Evolutionary conservation across 192 early-diverging fungal genomes (phyloP).

Genomic region (Podila verticillata): DNA sequence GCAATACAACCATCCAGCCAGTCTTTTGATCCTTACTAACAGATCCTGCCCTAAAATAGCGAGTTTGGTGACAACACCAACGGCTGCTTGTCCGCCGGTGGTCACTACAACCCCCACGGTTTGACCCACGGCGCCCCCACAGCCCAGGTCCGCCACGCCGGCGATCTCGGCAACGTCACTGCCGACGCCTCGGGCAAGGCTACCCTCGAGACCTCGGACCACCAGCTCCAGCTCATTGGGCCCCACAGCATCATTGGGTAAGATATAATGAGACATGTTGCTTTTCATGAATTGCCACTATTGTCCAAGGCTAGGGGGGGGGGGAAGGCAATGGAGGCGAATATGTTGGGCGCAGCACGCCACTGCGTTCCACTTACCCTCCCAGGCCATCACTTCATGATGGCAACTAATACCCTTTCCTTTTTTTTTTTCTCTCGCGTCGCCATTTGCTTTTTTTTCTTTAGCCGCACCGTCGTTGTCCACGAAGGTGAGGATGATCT

Average conservation of each 20-base stretch:
- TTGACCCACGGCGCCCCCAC: conserved; percentile 83
- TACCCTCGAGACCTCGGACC: conserved; percentile 62
- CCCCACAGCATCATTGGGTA: conserved; percentile 79
- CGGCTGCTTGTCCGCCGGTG: conserved; percentile 87
- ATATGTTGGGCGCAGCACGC: background rate
- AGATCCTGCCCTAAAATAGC: conserved; percentile 18
- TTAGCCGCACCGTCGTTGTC: conserved; percentile 82
- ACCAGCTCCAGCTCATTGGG: conserved; percentile 79
- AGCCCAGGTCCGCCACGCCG: conserved; percentile 78
- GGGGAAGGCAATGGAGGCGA: no score
- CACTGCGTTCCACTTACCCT: no score
- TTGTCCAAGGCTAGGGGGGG: no score
- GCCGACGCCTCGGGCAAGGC: conserved; percentile 67
- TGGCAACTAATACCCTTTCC: conserved; percentile 6
- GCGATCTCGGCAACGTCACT: conserved; percentile 90
- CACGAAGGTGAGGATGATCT: conserved; percentile 90
- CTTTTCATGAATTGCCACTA: no score
- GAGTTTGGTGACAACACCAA: conserved; percentile 85
- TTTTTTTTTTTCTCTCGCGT: conserved; percentile 5
- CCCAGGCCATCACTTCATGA: background rate
- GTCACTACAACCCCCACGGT: conserved; percentile 86
- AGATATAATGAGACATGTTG: no score
- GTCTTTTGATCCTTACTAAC: no score
- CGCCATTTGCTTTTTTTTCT: background rate
- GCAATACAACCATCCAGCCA: no score